phyloP scores from a whole-genome alignment of 441 rosid genomes.

The Erysimum pusillum region DNA sequence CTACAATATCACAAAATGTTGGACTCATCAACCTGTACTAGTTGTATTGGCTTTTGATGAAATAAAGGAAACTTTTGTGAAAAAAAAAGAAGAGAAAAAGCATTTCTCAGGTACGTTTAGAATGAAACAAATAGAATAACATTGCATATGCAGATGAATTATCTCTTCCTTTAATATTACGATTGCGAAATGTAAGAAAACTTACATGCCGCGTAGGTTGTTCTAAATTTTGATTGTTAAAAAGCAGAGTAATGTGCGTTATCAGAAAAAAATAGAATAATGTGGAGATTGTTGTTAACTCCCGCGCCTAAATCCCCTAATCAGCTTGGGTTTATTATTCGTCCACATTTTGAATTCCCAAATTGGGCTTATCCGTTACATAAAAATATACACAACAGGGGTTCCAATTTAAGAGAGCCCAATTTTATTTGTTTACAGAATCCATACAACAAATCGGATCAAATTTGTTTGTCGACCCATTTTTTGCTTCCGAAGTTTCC shows the following conservation, averaged over 20 bases:
- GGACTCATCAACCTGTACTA: no score
- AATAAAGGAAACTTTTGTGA: no score
- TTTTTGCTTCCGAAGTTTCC: no score
- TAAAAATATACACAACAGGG: neutral
- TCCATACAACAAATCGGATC: no score
- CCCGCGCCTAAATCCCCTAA: neutral
- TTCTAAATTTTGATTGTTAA: neutral
- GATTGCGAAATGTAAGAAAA: neutral
- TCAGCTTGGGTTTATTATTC: no score
- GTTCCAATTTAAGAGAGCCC: slow-evolving; percentile 7
- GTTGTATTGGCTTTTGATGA: no score
- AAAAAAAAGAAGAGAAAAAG: neutral
- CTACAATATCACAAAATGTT: no score
- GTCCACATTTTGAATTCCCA: neutral
- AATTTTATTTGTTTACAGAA: neutral
- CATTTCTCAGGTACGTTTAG: slow-evolving; percentile 8
- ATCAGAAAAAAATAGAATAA: neutral
- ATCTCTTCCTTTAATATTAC: slow-evolving; percentile 20
- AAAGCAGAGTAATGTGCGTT: neutral
- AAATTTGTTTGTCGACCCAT: no score
- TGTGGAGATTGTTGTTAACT: slow-evolving; percentile 4
- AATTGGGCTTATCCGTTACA: slow-evolving; percentile 17
- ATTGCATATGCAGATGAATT: slow-evolving; percentile 11
- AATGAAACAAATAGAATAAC: slow-evolving; percentile 18
- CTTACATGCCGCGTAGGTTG: slow-evolving; percentile 16